These are phyloP conservation scores for Cyphellophora attinorum DNA, from an alignment of 2,329 filamentous ascomycete species.

Conservation along the genomic window DNA sequence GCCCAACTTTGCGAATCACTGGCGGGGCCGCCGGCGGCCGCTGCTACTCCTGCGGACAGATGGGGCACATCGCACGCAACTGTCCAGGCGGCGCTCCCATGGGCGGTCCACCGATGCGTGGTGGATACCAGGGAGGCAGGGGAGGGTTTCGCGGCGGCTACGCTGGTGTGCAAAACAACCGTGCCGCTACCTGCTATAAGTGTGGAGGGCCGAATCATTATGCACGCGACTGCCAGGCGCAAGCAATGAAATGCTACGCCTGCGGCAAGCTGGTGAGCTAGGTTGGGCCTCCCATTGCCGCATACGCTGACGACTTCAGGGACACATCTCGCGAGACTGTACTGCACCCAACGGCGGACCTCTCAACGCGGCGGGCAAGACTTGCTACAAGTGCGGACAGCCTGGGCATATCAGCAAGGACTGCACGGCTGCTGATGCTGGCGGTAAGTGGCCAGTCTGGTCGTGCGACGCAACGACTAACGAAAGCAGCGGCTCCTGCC, in stretches of 20 bases:
- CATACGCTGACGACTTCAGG: too few species aligned
- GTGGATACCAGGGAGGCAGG: constrained; percentile 43
- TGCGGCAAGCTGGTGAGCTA: constrained; percentile 67
- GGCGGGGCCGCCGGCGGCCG: constrained; percentile 69
- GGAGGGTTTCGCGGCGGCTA: constrained; percentile 65
- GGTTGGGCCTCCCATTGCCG: too few species aligned
- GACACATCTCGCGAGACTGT: constrained; percentile 90
- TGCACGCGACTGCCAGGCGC: constrained; percentile 93
- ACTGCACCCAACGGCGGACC: constrained; percentile 93
- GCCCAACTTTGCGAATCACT: constrained; percentile 87
- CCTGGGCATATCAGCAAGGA: constrained; percentile 93
- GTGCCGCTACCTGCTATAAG: constrained; percentile 59
- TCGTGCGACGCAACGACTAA: constrained; percentile 12
- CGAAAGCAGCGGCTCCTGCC: constrained; percentile 13
- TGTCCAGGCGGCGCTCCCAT: constrained; percentile 71
- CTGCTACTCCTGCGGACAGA: constrained; percentile 94
- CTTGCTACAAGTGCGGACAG: constrained; percentile 95
- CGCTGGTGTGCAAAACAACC: constrained; percentile 35
- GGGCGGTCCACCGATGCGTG: constrained; percentile 58
- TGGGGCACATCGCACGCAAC: constrained; percentile 83
- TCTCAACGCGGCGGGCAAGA: constrained; percentile 92
- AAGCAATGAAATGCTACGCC: constrained; percentile 97
- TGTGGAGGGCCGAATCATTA: constrained; percentile 90
- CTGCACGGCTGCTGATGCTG: constrained; percentile 66
- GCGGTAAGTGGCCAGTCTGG: constrained; percentile 20